Percentiles rank a stretch among this genome's conserved stretches.
Conservation (phyloP, 176 grass and related monocot species). For the Juncus effusus region DNA sequence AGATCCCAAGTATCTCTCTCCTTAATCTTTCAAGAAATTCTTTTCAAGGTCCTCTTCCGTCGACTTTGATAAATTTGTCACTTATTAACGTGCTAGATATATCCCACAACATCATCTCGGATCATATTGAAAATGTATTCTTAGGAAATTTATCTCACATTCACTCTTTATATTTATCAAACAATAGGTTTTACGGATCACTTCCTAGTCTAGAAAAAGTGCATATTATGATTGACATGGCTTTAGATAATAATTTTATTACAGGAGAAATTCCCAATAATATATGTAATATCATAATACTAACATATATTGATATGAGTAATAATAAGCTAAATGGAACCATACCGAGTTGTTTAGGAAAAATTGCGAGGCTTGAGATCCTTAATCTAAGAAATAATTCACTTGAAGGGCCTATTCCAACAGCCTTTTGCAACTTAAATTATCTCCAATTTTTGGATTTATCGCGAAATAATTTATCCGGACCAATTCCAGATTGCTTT, state of each 20-base stretch:
- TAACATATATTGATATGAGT: neutral
- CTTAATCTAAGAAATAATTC: constrained; percentile 32
- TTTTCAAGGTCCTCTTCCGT: constrained; percentile 15
- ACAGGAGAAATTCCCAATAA: constrained; percentile 14
- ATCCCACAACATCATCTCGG: constrained; percentile 25
- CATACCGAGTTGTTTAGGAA: constrained; percentile 13
- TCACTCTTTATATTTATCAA: constrained; percentile 10
- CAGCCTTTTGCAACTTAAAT: neutral
- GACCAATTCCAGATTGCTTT: constrained; percentile 18
- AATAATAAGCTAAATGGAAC: constrained; percentile 16
- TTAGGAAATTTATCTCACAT: neutral
- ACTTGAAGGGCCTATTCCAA: constrained; percentile 22
- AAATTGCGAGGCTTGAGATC: neutral
- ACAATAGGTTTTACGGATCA: constrained; percentile 23
- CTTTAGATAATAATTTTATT: neutral
- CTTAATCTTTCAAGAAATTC: constrained; percentile 20
- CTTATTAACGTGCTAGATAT: constrained; percentile 22
- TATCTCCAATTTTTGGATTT: constrained; percentile 29
- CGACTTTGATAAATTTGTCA: neutral
- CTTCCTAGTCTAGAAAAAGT: constrained; percentile 9
- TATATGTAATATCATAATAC: neutral
- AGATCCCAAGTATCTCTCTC: constrained; percentile 9
- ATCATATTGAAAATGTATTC: constrained; percentile 7
- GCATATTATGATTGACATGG: neutral
- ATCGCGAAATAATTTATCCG: constrained; percentile 35